Evolutionary conservation across 164 flowering plant genomes (phyloP).

Genomic region (Hamamelis virginiana): DNA sequence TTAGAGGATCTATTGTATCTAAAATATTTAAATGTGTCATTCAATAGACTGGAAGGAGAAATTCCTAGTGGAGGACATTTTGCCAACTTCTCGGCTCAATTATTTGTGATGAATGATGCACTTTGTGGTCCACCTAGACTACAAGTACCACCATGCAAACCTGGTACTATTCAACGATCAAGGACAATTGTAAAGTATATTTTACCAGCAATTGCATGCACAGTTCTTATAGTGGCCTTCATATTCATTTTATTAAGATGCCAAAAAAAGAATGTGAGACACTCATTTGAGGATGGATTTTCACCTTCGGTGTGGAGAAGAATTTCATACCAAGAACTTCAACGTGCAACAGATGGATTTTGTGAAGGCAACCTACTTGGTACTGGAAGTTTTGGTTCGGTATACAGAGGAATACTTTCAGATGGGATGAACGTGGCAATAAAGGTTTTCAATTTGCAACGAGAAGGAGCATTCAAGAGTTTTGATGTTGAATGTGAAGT

Average conservation of each 20-base stretch:
- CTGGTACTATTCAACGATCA: no score
- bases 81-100: conserved; percentile 25
- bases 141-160: conserved; percentile 21
- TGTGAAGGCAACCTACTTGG: conserved; percentile 30
- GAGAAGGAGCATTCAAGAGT: conserved; percentile 20
- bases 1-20: conserved; percentile 23
- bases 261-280: not conserved
- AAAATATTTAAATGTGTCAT: conserved; percentile 30
- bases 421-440: conserved; percentile 23
- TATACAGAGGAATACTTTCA: conserved; percentile 29
- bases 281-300: not conserved
- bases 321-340: conserved; percentile 26
- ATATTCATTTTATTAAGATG: not conserved
- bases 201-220: not conserved
- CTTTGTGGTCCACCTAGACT: conserved; percentile 27
- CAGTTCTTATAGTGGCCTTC: not conserved
- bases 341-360: conserved; percentile 28
- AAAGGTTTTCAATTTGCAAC: conserved; percentile 25
- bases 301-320: conserved; percentile 8
- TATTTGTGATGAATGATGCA: conserved; percentile 26
- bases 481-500: conserved; percentile 29
- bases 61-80: conserved; percentile 36
- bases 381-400: conserved; percentile 30
- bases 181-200: not conserved
- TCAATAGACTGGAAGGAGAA: conserved; percentile 33